Evolutionary conservation across 768 basidiomycete species (phyloP).

Genomic region (Tulasnella sp.): DNA sequence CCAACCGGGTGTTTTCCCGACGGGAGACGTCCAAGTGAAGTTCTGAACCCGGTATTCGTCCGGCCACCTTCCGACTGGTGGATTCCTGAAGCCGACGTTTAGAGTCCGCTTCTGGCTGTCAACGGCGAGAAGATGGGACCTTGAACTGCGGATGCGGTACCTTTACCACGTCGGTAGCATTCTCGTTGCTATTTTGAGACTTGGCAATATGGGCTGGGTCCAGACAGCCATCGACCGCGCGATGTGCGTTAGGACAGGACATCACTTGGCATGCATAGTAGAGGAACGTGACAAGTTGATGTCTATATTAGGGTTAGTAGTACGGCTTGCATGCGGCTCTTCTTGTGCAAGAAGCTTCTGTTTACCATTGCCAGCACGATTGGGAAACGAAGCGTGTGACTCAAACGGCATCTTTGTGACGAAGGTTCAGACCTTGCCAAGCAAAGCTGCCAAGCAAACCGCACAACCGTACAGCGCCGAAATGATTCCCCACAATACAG

Average conservation of each 20-base stretch:
- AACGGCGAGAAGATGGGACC: not conserved
- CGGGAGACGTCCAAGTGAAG: not conserved
- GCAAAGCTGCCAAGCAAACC: not conserved
- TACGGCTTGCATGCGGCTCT: not conserved
- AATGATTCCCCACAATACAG: not conserved
- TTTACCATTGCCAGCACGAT: not conserved
- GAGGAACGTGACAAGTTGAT: not conserved
- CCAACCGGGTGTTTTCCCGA: conserved; percentile 2
- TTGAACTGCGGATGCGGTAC: not conserved
- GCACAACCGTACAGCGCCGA: not conserved
- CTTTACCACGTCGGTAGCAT: not conserved
- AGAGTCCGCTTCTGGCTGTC: not conserved
- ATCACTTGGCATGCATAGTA: too few relatives aligned
- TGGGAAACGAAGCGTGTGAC: not conserved
- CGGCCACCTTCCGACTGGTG: conserved; percentile 5
- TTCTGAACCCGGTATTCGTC: not conserved
- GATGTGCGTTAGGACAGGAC: too few relatives aligned
- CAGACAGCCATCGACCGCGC: not conserved
- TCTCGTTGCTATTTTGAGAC: not conserved
- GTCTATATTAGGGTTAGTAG: too few relatives aligned
- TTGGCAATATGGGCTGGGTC: too few relatives aligned
- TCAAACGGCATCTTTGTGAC: not conserved
- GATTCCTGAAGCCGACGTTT: not conserved
- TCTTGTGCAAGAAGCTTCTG: not conserved
- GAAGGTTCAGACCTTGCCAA: not conserved